Conservation (phyloP, 805 yeast species). For the Starmerella geochares region DNA sequence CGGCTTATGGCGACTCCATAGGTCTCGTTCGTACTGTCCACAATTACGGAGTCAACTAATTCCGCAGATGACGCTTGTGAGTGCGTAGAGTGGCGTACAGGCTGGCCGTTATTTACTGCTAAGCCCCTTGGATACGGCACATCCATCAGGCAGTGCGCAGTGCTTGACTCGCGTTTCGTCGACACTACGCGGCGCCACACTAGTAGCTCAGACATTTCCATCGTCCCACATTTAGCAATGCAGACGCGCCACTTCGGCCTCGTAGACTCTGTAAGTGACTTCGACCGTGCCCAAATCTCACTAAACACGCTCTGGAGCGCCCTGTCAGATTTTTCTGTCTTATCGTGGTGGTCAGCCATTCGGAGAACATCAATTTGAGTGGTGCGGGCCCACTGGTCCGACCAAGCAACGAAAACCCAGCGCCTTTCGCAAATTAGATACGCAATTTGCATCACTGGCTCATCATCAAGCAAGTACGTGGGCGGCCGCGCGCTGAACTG, state of each 20-base stretch:
- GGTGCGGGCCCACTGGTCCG: slow-evolving; percentile 67
- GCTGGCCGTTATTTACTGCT: not conserved
- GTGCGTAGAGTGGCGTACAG: not conserved
- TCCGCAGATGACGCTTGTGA: not conserved
- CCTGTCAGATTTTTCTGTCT: slow-evolving; percentile 9
- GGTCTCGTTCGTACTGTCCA: slow-evolving; percentile 18
- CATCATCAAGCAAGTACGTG: slow-evolving; percentile 43
- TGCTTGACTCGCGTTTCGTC: not conserved
- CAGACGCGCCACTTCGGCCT: slow-evolving; percentile 30
- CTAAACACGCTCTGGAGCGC: slow-evolving; percentile 17
- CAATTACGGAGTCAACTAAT: slow-evolving; percentile 9
- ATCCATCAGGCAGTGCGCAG: slow-evolving; percentile 12
- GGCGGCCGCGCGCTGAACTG: slow-evolving; percentile 19
- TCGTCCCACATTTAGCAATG: slow-evolving; percentile 31
- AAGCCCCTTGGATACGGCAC: slow-evolving; percentile 21
- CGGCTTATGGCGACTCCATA: slow-evolving; percentile 18
- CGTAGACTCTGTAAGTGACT: slow-evolving; percentile 6
- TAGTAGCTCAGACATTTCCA: slow-evolving; percentile 30
- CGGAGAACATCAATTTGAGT: slow-evolving; percentile 48
- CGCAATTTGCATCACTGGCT: slow-evolving; percentile 71
- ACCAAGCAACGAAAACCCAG: slow-evolving; percentile 85
- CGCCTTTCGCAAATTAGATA: slow-evolving; percentile 69
- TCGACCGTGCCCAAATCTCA: slow-evolving; percentile 22
- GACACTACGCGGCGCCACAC: slow-evolving; percentile 26
- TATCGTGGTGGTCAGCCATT: slow-evolving; percentile 16